phyloP scores from a whole-genome alignment of 192 early-diverging fungal species.

The Paraglomus brasilianum region DNA sequence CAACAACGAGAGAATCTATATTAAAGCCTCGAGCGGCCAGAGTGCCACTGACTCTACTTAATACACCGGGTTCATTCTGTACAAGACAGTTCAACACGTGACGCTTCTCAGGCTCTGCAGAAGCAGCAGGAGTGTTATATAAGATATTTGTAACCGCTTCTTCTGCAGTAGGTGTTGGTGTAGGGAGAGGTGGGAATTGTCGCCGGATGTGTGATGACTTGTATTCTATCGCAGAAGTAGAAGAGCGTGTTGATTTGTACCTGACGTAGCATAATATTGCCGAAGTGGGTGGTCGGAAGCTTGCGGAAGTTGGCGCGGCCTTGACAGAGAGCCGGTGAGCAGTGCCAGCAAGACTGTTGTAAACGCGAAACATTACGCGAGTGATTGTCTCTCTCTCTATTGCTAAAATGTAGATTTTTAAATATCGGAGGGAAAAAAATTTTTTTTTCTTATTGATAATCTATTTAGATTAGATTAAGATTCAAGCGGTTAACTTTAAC shows the following conservation, averaged over 20 bases:
- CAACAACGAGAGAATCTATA: slow-evolving; percentile 96
- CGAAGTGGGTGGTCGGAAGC: too few relatives aligned
- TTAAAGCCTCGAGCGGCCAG: slow-evolving; percentile 95
- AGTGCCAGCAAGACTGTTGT: too few relatives aligned
- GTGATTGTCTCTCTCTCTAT: too few relatives aligned
- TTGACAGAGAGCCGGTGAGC: too few relatives aligned
- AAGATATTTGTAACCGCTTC: slow-evolving; percentile 97
- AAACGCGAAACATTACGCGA: too few relatives aligned
- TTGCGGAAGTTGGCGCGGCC: too few relatives aligned
- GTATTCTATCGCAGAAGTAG: slow-evolving; percentile 48
- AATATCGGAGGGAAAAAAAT: too few relatives aligned
- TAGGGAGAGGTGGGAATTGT: slow-evolving; percentile 38
- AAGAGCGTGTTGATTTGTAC: slow-evolving; percentile 32
- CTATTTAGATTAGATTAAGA: too few relatives aligned
- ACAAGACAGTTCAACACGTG: slow-evolving; percentile 96
- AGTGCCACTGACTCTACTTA: slow-evolving; percentile 80
- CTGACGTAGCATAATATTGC: neutral
- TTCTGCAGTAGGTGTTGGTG: slow-evolving; percentile 72
- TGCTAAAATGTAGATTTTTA: too few relatives aligned
- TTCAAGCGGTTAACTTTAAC: too few relatives aligned
- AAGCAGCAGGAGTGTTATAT: slow-evolving; percentile 82
- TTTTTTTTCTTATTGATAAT: too few relatives aligned
- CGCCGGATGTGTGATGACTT: slow-evolving; percentile 47
- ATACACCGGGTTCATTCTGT: slow-evolving; percentile 85
- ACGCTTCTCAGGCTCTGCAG: slow-evolving; percentile 57